Evolutionary conservation across 192 early-diverging fungal species (phyloP).

Genomic region (Coemansia sp.): DNA sequence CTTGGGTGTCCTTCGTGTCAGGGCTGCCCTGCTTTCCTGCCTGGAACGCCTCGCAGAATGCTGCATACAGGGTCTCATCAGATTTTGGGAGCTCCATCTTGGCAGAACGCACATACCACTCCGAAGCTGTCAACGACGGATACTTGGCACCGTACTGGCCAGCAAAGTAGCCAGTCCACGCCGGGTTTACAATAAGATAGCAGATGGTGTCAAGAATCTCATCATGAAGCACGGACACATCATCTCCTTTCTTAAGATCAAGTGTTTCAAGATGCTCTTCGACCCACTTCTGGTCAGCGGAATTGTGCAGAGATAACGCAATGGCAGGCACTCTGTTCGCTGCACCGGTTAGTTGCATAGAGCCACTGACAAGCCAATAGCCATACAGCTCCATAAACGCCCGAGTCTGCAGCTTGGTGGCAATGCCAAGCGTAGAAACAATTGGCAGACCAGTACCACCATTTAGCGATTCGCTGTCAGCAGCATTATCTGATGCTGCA

Average conservation of each 20-base stretch:
- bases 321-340: not conserved
- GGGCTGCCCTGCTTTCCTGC: not conserved
- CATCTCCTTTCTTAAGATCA: slow-evolving; percentile 1
- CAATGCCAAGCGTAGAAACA: slow-evolving; percentile 18
- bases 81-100: slow-evolving; percentile 2
- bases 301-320: not conserved
- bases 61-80: not conserved
- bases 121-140: not conserved
- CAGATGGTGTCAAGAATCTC: not conserved
- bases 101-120: slow-evolving; percentile 4
- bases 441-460: slow-evolving; percentile 14
- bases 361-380: slow-evolving; percentile 24
- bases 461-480: not conserved
- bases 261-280: slow-evolving; percentile 14
- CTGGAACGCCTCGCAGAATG: slow-evolving; percentile 5
- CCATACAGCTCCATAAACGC: slow-evolving; percentile 46
- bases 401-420: slow-evolving; percentile 8
- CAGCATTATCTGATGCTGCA: not conserved
- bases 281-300: slow-evolving; percentile 12
- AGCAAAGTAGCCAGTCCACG: slow-evolving; percentile 21
- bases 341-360: not conserved
- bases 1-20: not conserved
- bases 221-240: not conserved
- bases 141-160: slow-evolving; percentile 6
- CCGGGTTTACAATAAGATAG: slow-evolving; percentile 5